Conservation (phyloP, 176 grass and related monocot genomes). For the Oryza rufipogon region DNA sequence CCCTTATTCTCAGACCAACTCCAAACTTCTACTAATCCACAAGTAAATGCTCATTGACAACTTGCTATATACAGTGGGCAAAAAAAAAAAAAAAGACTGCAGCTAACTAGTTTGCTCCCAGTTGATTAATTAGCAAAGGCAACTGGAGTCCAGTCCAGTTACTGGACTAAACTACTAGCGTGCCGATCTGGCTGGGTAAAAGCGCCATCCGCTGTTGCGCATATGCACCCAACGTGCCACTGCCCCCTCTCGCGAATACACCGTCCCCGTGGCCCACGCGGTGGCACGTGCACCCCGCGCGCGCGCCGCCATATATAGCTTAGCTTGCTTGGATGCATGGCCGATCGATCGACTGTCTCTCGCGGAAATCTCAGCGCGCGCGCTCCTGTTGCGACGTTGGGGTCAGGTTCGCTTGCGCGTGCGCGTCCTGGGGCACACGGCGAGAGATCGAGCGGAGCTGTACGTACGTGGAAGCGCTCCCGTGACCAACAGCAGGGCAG, state of each 20-base stretch:
- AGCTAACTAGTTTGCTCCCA: neutral
- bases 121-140: neutral
- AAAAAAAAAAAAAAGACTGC: neutral
- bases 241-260: constrained; percentile 20
- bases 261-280: constrained; percentile 33
- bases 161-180: neutral
- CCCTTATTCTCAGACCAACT: no score
- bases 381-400: neutral
- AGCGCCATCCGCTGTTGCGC: neutral
- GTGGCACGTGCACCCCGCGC: constrained; percentile 30
- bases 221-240: constrained; percentile 24
- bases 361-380: neutral
- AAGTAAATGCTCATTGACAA: neutral
- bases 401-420: constrained; percentile 26
- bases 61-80: neutral
- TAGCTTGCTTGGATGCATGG: neutral
- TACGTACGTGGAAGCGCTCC: neutral
- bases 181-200: neutral
- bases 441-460: neutral
- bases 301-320: neutral
- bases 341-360: neutral
- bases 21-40: neutral
- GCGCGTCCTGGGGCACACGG: constrained; percentile 28
- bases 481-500: neutral
- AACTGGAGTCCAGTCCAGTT: neutral